phyloP scores from a whole-genome alignment of 768 basidiomycete species.

The Mycena maculata region DNA sequence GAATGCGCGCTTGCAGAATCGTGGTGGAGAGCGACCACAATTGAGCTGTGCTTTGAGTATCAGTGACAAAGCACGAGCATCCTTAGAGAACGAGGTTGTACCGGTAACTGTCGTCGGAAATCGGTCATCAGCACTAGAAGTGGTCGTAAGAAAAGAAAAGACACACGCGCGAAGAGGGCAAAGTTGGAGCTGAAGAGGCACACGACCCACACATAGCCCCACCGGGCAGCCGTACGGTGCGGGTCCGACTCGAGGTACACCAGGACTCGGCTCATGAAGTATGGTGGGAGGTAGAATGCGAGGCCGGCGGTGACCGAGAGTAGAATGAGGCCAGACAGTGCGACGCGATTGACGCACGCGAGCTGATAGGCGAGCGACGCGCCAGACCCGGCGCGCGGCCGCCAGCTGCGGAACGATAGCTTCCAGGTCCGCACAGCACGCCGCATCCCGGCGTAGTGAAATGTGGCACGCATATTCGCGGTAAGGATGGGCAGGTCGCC shows the following conservation, averaged over 20 bases:
- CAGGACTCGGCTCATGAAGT: constrained; percentile 61
- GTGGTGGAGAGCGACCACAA: not conserved
- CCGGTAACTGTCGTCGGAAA: constrained; percentile 77
- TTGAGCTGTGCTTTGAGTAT: not conserved
- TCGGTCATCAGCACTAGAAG: not conserved
- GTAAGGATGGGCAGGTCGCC: constrained; percentile 89
- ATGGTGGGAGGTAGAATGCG: constrained; percentile 71
- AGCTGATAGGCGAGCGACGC: constrained; percentile 72
- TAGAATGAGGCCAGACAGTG: constrained; percentile 52
- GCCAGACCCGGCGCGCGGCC: constrained; percentile 68
- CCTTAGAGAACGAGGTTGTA: too few relatives aligned
- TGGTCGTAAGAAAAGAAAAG: not conserved
- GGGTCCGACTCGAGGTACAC: constrained; percentile 70
- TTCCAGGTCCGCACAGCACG: constrained; percentile 59
- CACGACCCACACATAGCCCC: constrained; percentile 70
- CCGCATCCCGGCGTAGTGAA: constrained; percentile 73
- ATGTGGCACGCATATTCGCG: constrained; percentile 72
- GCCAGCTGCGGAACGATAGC: constrained; percentile 68
- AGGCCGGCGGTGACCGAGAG: constrained; percentile 67
- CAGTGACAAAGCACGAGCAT: constrained; percentile 43
- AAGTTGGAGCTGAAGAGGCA: not conserved
- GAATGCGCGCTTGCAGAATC: not conserved
- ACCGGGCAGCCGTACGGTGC: constrained; percentile 58
- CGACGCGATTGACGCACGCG: constrained; percentile 61
- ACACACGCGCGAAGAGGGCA: constrained; percentile 52